Evolutionary conservation across 352 stramenopile species (phyloP), one percentile per base, ranked within the genome.

Genomic region (Phytophthora tubulina): DNA sequence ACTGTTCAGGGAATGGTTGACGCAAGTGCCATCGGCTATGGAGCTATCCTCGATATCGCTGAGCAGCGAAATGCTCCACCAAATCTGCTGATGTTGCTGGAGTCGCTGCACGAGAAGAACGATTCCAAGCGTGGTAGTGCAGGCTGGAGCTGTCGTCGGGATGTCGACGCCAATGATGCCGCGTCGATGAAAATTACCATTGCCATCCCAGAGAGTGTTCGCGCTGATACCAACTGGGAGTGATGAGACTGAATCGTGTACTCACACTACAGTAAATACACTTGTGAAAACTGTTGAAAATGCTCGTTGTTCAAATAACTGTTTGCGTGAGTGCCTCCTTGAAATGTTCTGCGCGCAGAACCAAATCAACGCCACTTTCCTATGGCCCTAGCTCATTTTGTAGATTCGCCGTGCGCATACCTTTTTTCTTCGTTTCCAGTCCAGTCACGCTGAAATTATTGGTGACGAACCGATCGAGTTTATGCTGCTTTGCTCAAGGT

Each of bases 31-130:
- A 90, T 93, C 54, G 88, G 88, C 5, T 93, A 88, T 64, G 88
- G 88, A 48, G 79, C 85, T 15, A 85, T 95, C 38, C 68, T 95
- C 27, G 85, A 93, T 72, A 75, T 92, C n/a, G 81, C 79, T 3
- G 45, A 84, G 27, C 50, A 73, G n/a, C 46, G 68, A n/a, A 63
- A 85, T 36, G 88, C 85, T 2, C 83, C 88, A 11, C 63, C 77
- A 17, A 61, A 74, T 15, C 60, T 93, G 17, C 42, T 92, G 14
- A 74, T 72, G 36, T 51, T 76, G 45, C 61, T 88, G n/a, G 80
- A 91, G 61, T 61, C 63, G 15, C 54, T 89, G 27, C 77, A 86
- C 41, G 72, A 78, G 36, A 90, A 85, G 70, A 79, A 89, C 55
- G 81, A 91, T 42, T 53, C 57, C 11, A 90, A 88, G 51, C 76